Evolutionary conservation across 495 filamentous ascomycete species (phyloP).

Genomic region (Penicillium silybi): DNA sequence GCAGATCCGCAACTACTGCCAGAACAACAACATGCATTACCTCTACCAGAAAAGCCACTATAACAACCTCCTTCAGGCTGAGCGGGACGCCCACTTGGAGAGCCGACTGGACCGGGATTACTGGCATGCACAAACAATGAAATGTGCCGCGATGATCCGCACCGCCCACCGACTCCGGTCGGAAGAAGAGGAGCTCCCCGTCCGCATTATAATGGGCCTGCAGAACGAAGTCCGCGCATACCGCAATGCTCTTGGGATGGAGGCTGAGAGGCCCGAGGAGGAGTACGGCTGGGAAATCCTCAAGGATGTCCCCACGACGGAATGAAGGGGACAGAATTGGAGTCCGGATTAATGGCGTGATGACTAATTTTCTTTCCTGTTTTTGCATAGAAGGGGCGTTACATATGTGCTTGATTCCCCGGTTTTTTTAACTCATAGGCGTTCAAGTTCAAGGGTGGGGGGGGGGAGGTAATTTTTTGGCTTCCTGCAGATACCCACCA

Average conservation of each 20-base stretch:
- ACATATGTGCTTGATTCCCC: background rate
- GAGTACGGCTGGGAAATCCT: slow-evolving; percentile 53
- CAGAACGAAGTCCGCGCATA: slow-evolving; percentile 55
- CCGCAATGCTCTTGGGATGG: slow-evolving; percentile 50
- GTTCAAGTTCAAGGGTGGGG: background rate
- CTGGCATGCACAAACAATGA: slow-evolving; percentile 58
- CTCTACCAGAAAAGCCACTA: slow-evolving; percentile 57
- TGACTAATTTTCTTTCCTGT: slow-evolving; percentile 3
- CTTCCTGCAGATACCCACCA: background rate
- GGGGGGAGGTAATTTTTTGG: background rate
- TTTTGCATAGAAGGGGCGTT: background rate
- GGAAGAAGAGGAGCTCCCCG: slow-evolving; percentile 46
- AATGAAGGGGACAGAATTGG: slow-evolving; percentile 20
- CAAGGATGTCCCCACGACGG: slow-evolving; percentile 39
- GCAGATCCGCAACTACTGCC: slow-evolving; percentile 59
- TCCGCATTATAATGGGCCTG: slow-evolving; percentile 48
- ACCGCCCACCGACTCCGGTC: slow-evolving; percentile 47
- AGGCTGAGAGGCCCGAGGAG: slow-evolving; percentile 48
- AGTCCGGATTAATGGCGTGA: slow-evolving; percentile 10
- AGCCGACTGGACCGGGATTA: slow-evolving; percentile 60
- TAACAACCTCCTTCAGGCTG: slow-evolving; percentile 53
- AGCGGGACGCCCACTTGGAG: slow-evolving; percentile 53
- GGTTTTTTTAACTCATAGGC: background rate
- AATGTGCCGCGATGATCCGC: slow-evolving; percentile 50
- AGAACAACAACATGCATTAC: slow-evolving; percentile 57